Evolutionary conservation across 805 yeast genomes (phyloP).

Genomic region (Yamadazyma takamatsuzukensis): DNA sequence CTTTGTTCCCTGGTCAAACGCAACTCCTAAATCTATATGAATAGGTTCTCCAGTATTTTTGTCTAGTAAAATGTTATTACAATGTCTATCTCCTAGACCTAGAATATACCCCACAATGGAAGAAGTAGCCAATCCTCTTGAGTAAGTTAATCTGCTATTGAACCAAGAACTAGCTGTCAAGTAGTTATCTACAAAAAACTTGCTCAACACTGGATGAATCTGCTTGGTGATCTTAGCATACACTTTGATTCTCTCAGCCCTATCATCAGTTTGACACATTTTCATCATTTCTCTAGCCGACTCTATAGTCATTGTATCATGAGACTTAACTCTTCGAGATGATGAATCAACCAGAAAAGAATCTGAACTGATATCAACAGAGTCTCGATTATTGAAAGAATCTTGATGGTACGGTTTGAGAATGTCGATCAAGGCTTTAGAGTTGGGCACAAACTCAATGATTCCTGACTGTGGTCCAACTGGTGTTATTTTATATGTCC

Average conservation of each 20-base stretch:
- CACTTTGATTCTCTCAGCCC: constrained; percentile 38
- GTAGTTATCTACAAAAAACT: constrained; percentile 68
- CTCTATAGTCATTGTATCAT: constrained; percentile 43
- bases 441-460: constrained; percentile 82
- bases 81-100: constrained; percentile 94
- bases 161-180: constrained; percentile 74
- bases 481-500: constrained; percentile 90
- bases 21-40: constrained; percentile 94
- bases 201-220: constrained; percentile 64
- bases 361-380: constrained; percentile 1
- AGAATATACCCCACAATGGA: constrained; percentile 85
- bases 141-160: constrained; percentile 56
- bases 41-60: constrained; percentile 82
- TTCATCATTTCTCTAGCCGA: constrained; percentile 70
- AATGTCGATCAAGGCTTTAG: constrained; percentile 67
- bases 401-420: constrained; percentile 59
- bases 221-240: constrained; percentile 44
- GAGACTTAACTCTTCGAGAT: too few species aligned
- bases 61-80: constrained; percentile 86
- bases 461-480: constrained; percentile 84
- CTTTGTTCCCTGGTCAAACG: constrained; percentile 88
- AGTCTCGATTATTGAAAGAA: too few species aligned
- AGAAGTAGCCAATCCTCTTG: constrained; percentile 75
- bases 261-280: constrained; percentile 45
- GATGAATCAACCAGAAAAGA: too few species aligned